Conservation (phyloP, 805 yeast species). For the Yamadazyma sp. region DNA sequence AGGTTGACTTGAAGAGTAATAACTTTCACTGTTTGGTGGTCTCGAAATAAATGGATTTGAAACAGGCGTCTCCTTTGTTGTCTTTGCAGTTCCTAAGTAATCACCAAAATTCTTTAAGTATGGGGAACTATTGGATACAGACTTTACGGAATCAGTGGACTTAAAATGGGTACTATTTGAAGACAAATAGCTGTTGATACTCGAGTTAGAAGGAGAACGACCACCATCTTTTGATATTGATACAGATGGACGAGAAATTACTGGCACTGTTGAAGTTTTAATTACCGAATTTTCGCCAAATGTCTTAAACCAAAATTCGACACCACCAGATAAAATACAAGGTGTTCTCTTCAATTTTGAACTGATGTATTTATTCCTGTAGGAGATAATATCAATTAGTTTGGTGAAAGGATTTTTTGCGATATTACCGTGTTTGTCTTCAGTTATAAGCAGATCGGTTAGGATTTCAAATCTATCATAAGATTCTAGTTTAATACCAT, state of each 20-base stretch:
- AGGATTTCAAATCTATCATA: constrained; percentile 33
- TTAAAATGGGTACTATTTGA: neutral
- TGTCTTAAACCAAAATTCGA: constrained; percentile 27
- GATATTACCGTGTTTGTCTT: constrained; percentile 38
- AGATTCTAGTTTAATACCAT: constrained; percentile 23
- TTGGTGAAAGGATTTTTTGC: constrained; percentile 53
- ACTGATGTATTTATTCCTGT: constrained; percentile 30
- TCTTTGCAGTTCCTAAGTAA: constrained; percentile 26
- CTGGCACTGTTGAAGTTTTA: constrained; percentile 12
- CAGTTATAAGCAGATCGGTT: constrained; percentile 27
- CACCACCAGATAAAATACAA: constrained; percentile 35
- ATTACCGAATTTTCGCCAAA: constrained; percentile 26
- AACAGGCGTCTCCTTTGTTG: constrained; percentile 16
- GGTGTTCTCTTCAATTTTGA: constrained; percentile 32
- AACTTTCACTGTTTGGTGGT: constrained; percentile 1
- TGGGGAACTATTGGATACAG: constrained; percentile 15
- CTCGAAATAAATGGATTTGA: constrained; percentile 14
- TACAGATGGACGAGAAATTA: constrained; percentile 18
- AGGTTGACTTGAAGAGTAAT: constrained; percentile 11
- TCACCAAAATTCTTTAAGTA: constrained; percentile 31
- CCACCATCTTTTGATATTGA: constrained; percentile 15
- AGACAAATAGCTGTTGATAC: constrained; percentile 3
- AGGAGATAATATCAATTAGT: constrained; percentile 38
- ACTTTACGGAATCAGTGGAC: constrained; percentile 7
- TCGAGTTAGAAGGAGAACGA: constrained; percentile 5